A percentile compares a stretch with the other conserved stretches of the same genome.
Evolutionary conservation across 73 alveolate species (phyloP).

Genomic region (Tetrahymena thermophila): DNA sequence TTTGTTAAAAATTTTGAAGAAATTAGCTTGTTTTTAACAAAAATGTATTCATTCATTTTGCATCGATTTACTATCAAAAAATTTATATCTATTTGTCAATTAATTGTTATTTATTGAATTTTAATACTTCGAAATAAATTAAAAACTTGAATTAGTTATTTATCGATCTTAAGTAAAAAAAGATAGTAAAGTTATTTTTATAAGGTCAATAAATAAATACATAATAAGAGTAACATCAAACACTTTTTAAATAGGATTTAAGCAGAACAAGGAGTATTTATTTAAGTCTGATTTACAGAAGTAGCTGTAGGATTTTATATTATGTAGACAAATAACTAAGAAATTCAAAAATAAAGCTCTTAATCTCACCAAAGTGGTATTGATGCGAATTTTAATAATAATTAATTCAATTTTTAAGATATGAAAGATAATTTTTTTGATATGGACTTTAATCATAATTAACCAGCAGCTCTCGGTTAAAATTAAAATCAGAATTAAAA

Average conservation of each 20-base stretch:
- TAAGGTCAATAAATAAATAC: not conserved
- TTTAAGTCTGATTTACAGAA: not conserved
- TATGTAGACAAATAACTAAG: not conserved
- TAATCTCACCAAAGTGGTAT: not conserved
- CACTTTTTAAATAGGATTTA: not conserved
- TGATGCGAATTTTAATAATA: not conserved
- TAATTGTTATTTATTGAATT: too few relatives aligned
- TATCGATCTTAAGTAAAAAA: not conserved
- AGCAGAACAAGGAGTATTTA: not conserved
- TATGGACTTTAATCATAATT: not conserved
- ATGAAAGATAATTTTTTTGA: not conserved
- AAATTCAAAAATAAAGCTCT: not conserved
- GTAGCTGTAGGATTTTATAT: not conserved
- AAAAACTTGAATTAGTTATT: not conserved
- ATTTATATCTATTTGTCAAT: not conserved
- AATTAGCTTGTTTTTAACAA: too few relatives aligned
- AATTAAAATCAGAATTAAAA: not conserved
- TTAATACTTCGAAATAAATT: not conserved
- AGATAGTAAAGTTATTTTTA: not conserved
- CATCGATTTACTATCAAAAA: not conserved
- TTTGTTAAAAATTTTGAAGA: too few relatives aligned
- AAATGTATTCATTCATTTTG: too few relatives aligned
- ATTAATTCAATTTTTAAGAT: not conserved
- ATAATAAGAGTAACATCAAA: not conserved
- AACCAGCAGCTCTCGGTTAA: not conserved